phyloP scores from a whole-genome alignment of 352 stramenopile species.

The Peronospora destructor region DNA sequence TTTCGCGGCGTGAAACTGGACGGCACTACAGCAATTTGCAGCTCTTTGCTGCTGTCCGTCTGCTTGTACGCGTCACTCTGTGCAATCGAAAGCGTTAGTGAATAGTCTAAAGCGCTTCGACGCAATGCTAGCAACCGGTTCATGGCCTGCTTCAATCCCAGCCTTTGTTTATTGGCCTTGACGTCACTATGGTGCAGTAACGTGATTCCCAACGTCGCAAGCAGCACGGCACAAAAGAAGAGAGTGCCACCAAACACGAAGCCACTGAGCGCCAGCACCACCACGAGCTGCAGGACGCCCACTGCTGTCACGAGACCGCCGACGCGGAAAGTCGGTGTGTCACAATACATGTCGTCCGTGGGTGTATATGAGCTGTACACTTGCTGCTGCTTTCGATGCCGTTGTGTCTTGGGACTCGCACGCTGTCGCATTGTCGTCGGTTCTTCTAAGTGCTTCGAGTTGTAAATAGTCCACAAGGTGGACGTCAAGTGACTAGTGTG shows the following conservation, averaged over 20 bases:
- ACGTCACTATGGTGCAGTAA: conserved; percentile 15
- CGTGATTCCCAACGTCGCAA: conserved; percentile 19
- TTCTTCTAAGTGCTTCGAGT: conserved; percentile 18
- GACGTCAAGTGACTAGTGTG: conserved; percentile 22
- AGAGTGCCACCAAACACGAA: conserved; percentile 36
- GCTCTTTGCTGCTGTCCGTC: conserved; percentile 13
- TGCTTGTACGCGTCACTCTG: conserved; percentile 25
- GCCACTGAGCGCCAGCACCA: conserved; percentile 20
- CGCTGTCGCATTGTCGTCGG: conserved; percentile 21
- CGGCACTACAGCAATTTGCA: conserved; percentile 22
- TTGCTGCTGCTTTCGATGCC: conserved; percentile 26
- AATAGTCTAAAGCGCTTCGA: conserved; percentile 47
- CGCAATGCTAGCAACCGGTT: conserved; percentile 25
- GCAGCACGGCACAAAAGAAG: conserved; percentile 31
- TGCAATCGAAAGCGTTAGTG: conserved; percentile 49
- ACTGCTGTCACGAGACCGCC: conserved; percentile 32
- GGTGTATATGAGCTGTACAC: conserved; percentile 23
- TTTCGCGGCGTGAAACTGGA: conserved; percentile 18
- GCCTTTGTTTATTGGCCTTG: conserved; percentile 6
- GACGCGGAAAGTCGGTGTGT: conserved; percentile 30
- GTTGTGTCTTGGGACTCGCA: conserved; percentile 30
- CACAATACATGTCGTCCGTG: conserved; percentile 20
- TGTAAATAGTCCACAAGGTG: conserved; percentile 6
- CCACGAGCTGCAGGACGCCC: conserved; percentile 29
- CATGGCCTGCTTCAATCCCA: conserved; percentile 21